Evolutionary conservation across 768 basidiomycete genomes (phyloP).

Genomic region (Cystofilobasidium bisporidii): DNA sequence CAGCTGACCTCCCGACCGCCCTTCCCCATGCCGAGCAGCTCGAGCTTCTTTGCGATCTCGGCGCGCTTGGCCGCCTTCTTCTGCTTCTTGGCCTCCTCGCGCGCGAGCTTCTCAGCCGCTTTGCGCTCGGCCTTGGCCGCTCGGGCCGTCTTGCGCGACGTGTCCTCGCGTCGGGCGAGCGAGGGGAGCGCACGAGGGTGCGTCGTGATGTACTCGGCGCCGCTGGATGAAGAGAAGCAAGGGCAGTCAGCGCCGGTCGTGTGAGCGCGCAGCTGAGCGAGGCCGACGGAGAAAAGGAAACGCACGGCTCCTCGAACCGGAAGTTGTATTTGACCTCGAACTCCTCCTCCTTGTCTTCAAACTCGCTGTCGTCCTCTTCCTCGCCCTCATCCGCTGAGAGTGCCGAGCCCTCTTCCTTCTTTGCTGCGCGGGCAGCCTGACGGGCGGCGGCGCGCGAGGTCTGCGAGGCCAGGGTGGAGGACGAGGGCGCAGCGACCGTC

Average conservation of each 20-base stretch:
- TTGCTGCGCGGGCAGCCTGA: constrained; percentile 36
- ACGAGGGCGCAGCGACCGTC: constrained; percentile 66
- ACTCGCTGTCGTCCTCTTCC: constrained; percentile 52
- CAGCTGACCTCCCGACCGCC: constrained; percentile 37
- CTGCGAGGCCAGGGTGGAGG: constrained; percentile 60
- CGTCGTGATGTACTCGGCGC: constrained; percentile 55
- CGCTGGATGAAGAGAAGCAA: constrained; percentile 42
- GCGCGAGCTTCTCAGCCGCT: constrained; percentile 35
- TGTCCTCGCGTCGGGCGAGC: constrained; percentile 52
- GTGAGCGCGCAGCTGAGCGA: constrained; percentile 39
- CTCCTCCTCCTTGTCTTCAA: constrained; percentile 79
- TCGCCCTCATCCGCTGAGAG: constrained; percentile 32
- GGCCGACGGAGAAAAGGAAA: constrained; percentile 29
- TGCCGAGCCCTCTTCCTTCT: constrained; percentile 30
- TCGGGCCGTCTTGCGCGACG: constrained; percentile 73
- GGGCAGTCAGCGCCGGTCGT: neutral
- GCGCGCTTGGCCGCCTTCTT: constrained; percentile 57
- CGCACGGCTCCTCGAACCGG: constrained; percentile 90
- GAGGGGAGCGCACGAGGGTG: constrained; percentile 59
- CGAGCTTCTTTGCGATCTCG: constrained; percentile 58
- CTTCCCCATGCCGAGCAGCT: constrained; percentile 36
- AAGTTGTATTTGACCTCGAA: constrained; percentile 98
- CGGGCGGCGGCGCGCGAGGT: constrained; percentile 30
- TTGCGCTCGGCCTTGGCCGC: constrained; percentile 65
- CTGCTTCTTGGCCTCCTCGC: constrained; percentile 59